A percentile compares a stretch with the other conserved stretches of the same genome.
phyloP scores from a whole-genome alignment of 2,329 filamentous ascomycete genomes.

The Fusarium aywerte region DNA sequence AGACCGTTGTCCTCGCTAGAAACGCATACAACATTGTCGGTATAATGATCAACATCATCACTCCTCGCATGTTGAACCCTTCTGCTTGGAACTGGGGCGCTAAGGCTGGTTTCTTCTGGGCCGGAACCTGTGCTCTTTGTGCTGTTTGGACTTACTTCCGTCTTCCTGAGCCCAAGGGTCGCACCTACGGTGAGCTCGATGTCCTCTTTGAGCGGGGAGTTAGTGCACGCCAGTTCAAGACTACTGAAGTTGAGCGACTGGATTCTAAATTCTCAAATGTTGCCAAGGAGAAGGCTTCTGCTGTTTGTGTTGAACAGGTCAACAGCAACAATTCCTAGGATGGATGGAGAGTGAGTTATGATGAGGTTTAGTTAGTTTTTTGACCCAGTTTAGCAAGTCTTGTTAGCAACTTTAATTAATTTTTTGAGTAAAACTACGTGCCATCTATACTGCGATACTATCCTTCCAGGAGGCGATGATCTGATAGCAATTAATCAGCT shows the following conservation, averaged over 20 bases:
- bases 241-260: constrained; percentile 46
- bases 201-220: constrained; percentile 61
- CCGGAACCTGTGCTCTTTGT: constrained; percentile 57
- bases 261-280: constrained; percentile 31
- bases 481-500: not conserved
- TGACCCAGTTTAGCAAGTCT: not conserved
- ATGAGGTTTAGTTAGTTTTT: not conserved
- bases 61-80: constrained; percentile 60
- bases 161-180: constrained; percentile 64
- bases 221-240: constrained; percentile 56
- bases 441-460: not conserved
- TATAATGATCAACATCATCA: constrained; percentile 59
- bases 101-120: constrained; percentile 60
- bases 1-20: constrained; percentile 59
- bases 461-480: not conserved
- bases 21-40: constrained; percentile 61
- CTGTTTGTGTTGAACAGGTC: constrained; percentile 26
- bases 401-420: not conserved
- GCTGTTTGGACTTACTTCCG: constrained; percentile 63
- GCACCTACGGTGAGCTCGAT: constrained; percentile 66
- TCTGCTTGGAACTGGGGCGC: constrained; percentile 60
- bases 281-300: constrained; percentile 38
- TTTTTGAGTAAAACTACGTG: not conserved
- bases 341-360: not conserved
- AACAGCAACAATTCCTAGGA: not conserved